These are phyloP conservation scores for Suhomyces panamericanus DNA, from an alignment of 1,139 yeast species.

Conservation along the genomic window DNA sequence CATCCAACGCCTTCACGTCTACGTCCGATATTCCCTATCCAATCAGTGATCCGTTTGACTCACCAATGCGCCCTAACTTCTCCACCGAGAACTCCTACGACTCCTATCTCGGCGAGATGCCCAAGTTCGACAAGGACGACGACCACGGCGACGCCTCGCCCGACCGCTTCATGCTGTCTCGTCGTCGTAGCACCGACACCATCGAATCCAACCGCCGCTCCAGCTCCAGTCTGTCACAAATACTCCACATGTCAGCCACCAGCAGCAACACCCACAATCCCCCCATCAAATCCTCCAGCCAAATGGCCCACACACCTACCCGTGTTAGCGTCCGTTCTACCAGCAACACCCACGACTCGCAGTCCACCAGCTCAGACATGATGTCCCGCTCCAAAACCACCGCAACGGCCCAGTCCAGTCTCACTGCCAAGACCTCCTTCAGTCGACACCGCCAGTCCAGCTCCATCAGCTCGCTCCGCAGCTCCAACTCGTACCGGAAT, in stretches of 20 bases:
- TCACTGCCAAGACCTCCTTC: slow-evolving; percentile 4
- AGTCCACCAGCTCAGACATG: slow-evolving; percentile 9
- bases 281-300: slow-evolving; percentile 1
- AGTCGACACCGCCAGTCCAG: slow-evolving; percentile 27
- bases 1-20: slow-evolving; percentile 1
- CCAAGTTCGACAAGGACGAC: slow-evolving; percentile 1
- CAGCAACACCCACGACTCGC: slow-evolving; percentile 12
- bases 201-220: slow-evolving; percentile 10
- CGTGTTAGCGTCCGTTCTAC: slow-evolving; percentile 8
- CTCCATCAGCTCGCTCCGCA: slow-evolving; percentile 41
- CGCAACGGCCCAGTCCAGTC: slow-evolving; percentile 7
- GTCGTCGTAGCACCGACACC: slow-evolving; percentile 9
- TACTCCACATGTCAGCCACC: slow-evolving; percentile 6
- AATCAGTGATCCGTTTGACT: slow-evolving; percentile 12
- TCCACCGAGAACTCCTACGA: slow-evolving; percentile 5
- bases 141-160: not conserved
- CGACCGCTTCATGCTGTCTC: not conserved
- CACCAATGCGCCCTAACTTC: slow-evolving; percentile 8
- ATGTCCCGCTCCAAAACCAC: slow-evolving; percentile 13
- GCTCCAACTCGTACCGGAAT: slow-evolving; percentile 36
- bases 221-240: slow-evolving; percentile 11
- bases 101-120: slow-evolving; percentile 1
- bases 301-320: slow-evolving; percentile 11
- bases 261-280: slow-evolving; percentile 3
- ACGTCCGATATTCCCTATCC: slow-evolving; percentile 9